Evolutionary conservation across 164 flowering plant species (phyloP), one percentile per base, ranked within the genome.

Genomic region (Piper longum): DNA sequence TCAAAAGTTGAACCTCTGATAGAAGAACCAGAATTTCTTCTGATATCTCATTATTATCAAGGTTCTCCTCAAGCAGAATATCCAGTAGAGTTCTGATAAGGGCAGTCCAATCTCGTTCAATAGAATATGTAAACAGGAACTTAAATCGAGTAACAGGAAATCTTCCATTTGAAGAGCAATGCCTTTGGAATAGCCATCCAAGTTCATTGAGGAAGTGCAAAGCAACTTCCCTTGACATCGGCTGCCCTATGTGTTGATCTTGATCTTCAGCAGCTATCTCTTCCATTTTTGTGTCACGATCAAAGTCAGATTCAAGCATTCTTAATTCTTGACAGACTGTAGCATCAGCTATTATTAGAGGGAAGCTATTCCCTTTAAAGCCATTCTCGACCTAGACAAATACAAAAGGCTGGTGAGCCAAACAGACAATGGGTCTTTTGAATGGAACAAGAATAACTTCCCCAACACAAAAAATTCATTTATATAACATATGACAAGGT

Each of bases 111-210:
- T 83, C 86, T 65, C 82, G 80, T 67, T 88, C 98, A 57, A 85
- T 82, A 2, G 98, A 79, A 67, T 85, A 88, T 19, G 76, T 69
- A 13, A 91, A 75, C 11, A 91, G 80, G 74, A 76, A 84, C 66
- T 81, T 87, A 80, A 84, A 80, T 52, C 96, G 84, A 41, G 64
- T 4, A 64, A 71, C 66, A 4, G 80, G 77, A 69, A 77, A 88
- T 43, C 76, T 72, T 2, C 78, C 71, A 67, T 71, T 62, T 44
- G 70, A 63, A n/a, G 48, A 55, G 41, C 44, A 62, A 40, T 72
- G 82, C 69, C 84, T 75, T 69, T 91, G 98, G 68, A 91, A 87
- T 3, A 91, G 70, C 98, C 98, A 91, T 56, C 98, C 98, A 42
- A 91, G 91, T 71, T 91, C 98, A 74, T 91, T 81, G 63, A 91